Conservation (phyloP, 169 alveolate species). For the Toxoplasma gondii region DNA sequence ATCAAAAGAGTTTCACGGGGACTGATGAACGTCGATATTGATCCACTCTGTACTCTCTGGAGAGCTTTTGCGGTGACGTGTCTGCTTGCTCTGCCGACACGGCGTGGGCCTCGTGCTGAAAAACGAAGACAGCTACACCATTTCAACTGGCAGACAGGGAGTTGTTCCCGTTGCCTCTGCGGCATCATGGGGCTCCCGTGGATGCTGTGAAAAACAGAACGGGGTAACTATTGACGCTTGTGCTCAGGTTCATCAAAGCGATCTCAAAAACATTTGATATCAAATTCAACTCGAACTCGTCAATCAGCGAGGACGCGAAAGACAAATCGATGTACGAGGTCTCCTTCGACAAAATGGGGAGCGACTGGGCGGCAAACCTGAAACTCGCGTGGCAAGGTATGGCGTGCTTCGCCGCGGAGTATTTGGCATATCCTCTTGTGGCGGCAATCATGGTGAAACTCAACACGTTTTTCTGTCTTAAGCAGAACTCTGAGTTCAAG, state of each 20-base stretch:
- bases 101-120: too few species aligned
- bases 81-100: too few species aligned
- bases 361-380: conserved; percentile 81
- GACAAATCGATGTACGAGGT: conserved; percentile 82
- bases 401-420: background rate
- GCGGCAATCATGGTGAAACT: background rate
- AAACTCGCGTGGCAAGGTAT: conserved; percentile 89
- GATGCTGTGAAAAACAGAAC: background rate
- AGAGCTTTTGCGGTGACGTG: too few species aligned
- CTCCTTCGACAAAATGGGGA: conserved; percentile 84
- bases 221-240: background rate
- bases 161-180: too few species aligned
- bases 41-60: too few species aligned
- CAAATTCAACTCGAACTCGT: conserved; percentile 83
- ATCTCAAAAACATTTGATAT: conserved; percentile 74
- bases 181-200: too few species aligned
- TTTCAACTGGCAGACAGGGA: too few species aligned
- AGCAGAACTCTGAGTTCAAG: background rate
- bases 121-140: too few species aligned
- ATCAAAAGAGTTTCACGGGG: too few species aligned
- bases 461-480: background rate
- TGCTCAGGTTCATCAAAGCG: conserved; percentile 52
- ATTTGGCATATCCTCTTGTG: background rate
- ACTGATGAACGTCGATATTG: too few species aligned
- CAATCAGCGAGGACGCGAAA: conserved; percentile 81